Evolutionary conservation across 352 stramenopile species (phyloP), one percentile per base, ranked within the genome.

Genomic region (Phytophthora quininea): DNA sequence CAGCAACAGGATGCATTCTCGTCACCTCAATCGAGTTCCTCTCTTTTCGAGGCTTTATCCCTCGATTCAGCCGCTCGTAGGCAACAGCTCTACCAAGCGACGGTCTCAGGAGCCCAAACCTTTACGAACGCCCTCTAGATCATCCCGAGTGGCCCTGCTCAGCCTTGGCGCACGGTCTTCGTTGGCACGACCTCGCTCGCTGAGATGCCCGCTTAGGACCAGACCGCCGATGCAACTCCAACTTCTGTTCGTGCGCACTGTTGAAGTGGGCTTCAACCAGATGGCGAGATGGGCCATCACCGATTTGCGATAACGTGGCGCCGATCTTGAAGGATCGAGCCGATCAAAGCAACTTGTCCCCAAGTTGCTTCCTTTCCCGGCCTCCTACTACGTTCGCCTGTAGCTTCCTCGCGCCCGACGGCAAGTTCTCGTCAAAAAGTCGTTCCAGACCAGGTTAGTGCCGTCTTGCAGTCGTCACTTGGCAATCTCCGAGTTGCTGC

Each of bases 401-500:
- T 15, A 45, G 38, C 38, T 45, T 45, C 38, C 38, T 9, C 38
- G 38, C 38, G 9, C 14, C 38, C 38, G 9, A 14, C 38, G 38
- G 9, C 38, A 45, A 14, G 14, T 45, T 9, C 9, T 45, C 14
- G 9, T 9, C 14, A 9, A 15, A 14, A 45, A 15, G 38, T 24
- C 19, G 19, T 24, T 24, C 19, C 19, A 8, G 8, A 49, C 10
- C 43, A 29, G 14, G 19, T 27, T 29, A 24, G 29, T 49, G 14
- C 43, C 43, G 8, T 49, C 15, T 49, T 24, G 24, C 19, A 24
- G 19, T 49, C 49, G 55, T 58, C 57, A 71, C 45, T 71, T 71
- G 38, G 33, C 30, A 45, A 62, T 71, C 67, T 37, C 45, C 58
- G 45, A 51, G 48, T 63, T 58, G 42, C 32, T 58, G 12, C 43